A percentile compares a stretch with the other conserved stretches of the same genome.
phyloP scores from a whole-genome alignment of 78 protist genomes.

The Dictyostelium discoideum region DNA sequence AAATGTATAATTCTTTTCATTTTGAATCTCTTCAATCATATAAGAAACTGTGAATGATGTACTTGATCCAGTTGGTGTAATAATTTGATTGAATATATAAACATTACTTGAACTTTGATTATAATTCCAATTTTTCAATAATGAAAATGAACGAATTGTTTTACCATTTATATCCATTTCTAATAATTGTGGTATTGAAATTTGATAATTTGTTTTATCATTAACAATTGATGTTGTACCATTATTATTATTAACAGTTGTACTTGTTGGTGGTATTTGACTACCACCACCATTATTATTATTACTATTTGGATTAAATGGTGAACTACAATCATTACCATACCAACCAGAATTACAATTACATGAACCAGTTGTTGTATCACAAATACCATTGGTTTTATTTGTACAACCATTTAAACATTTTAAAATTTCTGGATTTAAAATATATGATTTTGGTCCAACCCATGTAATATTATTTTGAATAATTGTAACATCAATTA shows the following conservation, averaged over 20 bases:
- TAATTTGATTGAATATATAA: not conserved
- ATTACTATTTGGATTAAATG: not conserved
- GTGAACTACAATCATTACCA: not conserved
- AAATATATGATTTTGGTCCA: not conserved
- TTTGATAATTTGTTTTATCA: not conserved
- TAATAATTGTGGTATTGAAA: not conserved
- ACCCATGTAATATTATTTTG: not conserved
- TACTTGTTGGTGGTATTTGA: not conserved
- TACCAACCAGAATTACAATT: not conserved
- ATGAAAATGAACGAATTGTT: not conserved
- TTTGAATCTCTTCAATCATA: not conserved
- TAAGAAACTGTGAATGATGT: not conserved
- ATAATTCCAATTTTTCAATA: not conserved
- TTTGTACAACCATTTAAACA: not conserved
- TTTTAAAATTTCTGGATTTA: not conserved
- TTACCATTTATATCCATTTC: not conserved
- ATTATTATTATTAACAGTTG: not conserved
- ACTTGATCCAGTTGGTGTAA: not conserved
- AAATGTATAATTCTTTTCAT: not conserved
- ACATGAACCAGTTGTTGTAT: not conserved
- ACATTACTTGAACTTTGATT: not conserved
- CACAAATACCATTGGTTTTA: not conserved
- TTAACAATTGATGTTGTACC: not conserved
- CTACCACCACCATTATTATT: not conserved
- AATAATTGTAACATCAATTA: not conserved